Percentiles rank a stretch among this genome's conserved stretches.
Conservation (phyloP, 2,329 filamentous ascomycete genomes). For the Trichoderma polysporum region DNA sequence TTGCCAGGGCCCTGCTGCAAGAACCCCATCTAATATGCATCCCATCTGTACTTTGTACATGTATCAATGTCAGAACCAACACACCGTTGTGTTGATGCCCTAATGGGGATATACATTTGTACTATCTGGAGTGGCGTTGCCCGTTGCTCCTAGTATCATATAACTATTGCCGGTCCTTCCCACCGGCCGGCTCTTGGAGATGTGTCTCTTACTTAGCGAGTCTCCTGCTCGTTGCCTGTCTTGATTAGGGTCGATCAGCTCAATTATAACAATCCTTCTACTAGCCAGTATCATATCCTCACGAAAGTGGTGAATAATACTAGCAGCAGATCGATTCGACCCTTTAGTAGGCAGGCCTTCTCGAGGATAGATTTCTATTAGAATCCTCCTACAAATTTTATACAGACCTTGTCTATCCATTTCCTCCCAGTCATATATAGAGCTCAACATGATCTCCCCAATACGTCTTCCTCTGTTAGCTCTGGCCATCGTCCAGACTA, state of each 20-base stretch:
- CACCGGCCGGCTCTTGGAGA: neutral
- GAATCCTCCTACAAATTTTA: neutral
- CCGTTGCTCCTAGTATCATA: neutral
- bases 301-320: neutral
- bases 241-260: slow-evolving; percentile 4
- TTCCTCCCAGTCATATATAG: neutral
- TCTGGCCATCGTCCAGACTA: slow-evolving; percentile 22
- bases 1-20: neutral
- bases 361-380: neutral
- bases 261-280: neutral
- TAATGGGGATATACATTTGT: neutral
- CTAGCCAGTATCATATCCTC: neutral
- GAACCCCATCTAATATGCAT: slow-evolving; percentile 8
- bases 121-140: neutral
- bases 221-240: neutral
- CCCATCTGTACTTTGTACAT: neutral
- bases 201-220: neutral
- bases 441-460: slow-evolving; percentile 8
- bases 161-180: slow-evolving; percentile 14
- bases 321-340: neutral
- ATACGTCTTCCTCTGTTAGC: slow-evolving; percentile 23
- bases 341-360: neutral
- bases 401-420: neutral
- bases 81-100: neutral
- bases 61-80: slow-evolving; percentile 7